Conservation (phyloP, 495 filamentous ascomycete genomes). For the Aspergillus ellipticus region DNA sequence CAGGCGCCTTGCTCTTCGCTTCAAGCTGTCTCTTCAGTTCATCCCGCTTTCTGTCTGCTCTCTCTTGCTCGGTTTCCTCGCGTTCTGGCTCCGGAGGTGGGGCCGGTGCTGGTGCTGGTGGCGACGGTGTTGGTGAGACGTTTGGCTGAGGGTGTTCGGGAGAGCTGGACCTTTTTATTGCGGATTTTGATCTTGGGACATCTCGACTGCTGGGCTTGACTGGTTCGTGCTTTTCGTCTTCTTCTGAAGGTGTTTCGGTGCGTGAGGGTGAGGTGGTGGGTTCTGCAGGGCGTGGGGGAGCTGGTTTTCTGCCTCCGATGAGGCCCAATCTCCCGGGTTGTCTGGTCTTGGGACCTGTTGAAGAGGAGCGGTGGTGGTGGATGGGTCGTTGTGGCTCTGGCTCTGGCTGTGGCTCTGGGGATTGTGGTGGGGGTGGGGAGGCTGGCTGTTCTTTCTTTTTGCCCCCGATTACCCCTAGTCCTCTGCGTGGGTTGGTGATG, state of each 20-base stretch:
- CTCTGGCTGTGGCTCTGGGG: constrained; percentile 11
- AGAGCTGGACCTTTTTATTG: constrained; percentile 6
- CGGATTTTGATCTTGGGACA: not conserved
- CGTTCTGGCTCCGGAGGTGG: not conserved
- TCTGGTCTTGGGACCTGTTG: constrained; percentile 16
- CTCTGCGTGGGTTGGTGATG: constrained; percentile 7
- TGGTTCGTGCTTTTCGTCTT: not conserved
- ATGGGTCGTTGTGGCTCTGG: too few species aligned
- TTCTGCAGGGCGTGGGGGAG: not conserved
- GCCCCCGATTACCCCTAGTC: constrained; percentile 16
- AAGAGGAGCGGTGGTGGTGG: too few species aligned
- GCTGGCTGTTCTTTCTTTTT: constrained; percentile 13
- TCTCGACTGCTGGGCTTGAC: too few species aligned
- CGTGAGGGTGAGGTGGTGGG: too few species aligned
- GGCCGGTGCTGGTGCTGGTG: constrained; percentile 6
- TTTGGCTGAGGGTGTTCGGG: not conserved
- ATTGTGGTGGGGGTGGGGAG: not conserved
- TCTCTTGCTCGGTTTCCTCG: constrained; percentile 46
- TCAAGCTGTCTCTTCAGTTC: constrained; percentile 64
- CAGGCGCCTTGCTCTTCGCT: constrained; percentile 56
- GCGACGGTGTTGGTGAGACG: not conserved
- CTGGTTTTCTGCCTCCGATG: not conserved
- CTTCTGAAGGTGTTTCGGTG: not conserved
- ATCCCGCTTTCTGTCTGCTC: constrained; percentile 58
- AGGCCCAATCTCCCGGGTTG: not conserved